Evolutionary conservation across 2,329 filamentous ascomycete genomes (phyloP).

Genomic region (Pleurostoma richardsiae): DNA sequence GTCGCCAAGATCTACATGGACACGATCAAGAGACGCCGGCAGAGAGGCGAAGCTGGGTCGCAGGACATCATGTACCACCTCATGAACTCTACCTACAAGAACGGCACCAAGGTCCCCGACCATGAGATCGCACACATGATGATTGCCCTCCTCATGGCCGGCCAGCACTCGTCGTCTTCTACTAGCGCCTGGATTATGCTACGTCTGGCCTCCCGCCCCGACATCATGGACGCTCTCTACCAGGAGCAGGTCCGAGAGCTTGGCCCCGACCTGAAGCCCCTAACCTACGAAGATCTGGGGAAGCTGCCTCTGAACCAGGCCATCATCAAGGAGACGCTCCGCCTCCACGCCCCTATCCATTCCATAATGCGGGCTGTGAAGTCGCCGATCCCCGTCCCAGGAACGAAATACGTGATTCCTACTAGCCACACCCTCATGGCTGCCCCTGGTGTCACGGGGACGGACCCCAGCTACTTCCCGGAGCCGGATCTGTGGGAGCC

Average conservation of each 20-base stretch:
- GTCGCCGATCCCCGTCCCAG: constrained; percentile 76
- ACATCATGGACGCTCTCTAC: constrained; percentile 66
- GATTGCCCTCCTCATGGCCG: constrained; percentile 81
- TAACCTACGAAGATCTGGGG: constrained; percentile 72
- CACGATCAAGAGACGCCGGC: constrained; percentile 62
- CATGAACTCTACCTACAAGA: constrained; percentile 73
- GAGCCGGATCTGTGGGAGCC: constrained; percentile 82
- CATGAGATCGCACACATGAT: constrained; percentile 79
- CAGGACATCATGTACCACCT: constrained; percentile 76
- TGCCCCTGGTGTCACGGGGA: constrained; percentile 75
- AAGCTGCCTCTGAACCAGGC: constrained; percentile 78
- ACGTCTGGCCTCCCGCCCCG: constrained; percentile 64
- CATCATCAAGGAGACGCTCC: constrained; percentile 87
- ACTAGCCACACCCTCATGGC: constrained; percentile 76
- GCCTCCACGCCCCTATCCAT: constrained; percentile 89
- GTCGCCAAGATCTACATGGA: constrained; percentile 71
- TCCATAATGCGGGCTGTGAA: constrained; percentile 93
- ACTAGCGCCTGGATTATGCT: constrained; percentile 76
- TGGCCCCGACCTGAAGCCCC: constrained; percentile 67
- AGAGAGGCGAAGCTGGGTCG: constrained; percentile 35
- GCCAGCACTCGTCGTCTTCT: constrained; percentile 75
- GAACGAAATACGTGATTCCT: constrained; percentile 79
- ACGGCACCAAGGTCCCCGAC: constrained; percentile 64
- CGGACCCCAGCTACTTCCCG: constrained; percentile 71
- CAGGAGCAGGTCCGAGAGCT: constrained; percentile 72